Base-by-base conservation (phyloP, 176 grass and related monocot genomes). In the Rhipidocladum racemiflorum region DNA sequence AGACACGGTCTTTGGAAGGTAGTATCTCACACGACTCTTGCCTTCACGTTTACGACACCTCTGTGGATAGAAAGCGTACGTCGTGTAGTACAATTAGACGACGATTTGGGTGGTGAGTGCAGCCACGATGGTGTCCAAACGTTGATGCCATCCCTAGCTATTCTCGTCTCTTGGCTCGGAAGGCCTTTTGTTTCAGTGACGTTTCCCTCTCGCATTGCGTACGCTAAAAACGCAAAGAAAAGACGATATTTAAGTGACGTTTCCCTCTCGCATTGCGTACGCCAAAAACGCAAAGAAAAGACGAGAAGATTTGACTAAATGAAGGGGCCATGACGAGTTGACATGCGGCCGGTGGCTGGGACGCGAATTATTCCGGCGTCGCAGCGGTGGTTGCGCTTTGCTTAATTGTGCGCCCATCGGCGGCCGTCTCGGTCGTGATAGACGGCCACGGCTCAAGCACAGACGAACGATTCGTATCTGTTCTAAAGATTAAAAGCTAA, bases 391-490 rank as follows among this genome's bases (percentile, higher is more conserved):
- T 36, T 85, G 49, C 25, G 34, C 48, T 55, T 59, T 24, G 51
- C 4, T 60, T n/a, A n/a, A n/a, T n/a, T 39, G 3, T 59, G 70
- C 59, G 53, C 54, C 29, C 21, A 73, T 24, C 67, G 17, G 10
- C 17, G 11, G 45, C 76, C 75, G 66, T 85, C 83, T 38, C 44
- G 78, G 29, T 72, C 83, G 29, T 16, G 67, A 73, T 56, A 67
- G 84, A 86, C 45, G 84, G 67, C 57, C 70, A 53, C 17, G 70
- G 46, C 8, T 32, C 17, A 53, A 53, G 24, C 57, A 28, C 11
- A 16, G 59, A 70, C 24, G 27, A 8, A 8, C 0, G 18, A n/a
- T n/a, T n/a, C 53, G 53, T 23, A 23, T 55, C 7, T 55, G 53
- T 55, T 55, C 8, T 4, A 55, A 55, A 23, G 23, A 10, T 9